Conservation (phyloP, 139 green algal species). For the Haematococcus sp. region DNA sequence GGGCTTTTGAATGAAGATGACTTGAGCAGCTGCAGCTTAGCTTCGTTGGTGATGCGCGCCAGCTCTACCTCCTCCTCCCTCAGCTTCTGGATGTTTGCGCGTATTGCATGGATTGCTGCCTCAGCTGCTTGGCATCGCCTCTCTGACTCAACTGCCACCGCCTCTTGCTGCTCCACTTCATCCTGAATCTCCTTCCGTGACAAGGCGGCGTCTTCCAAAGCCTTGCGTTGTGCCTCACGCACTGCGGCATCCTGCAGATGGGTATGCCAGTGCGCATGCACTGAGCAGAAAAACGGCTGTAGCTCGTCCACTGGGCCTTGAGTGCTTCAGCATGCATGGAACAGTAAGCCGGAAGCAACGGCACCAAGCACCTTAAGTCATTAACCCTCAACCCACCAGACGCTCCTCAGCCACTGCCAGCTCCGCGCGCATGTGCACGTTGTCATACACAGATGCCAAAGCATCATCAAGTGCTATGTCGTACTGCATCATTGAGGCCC, state of each 20-base stretch:
- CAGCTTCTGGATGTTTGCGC: conserved; percentile 22
- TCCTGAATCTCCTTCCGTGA: conserved; percentile 40
- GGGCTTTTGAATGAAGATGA: neutral
- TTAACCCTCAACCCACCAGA: too few relatives aligned
- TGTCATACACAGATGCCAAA: conserved; percentile 50
- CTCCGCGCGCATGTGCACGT: conserved; percentile 56
- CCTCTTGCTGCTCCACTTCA: conserved; percentile 32
- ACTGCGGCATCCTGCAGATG: conserved; percentile 19
- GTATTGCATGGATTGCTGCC: neutral
- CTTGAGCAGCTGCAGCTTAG: neutral
- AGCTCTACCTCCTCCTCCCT: conserved; percentile 26
- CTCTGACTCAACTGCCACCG: conserved; percentile 14
- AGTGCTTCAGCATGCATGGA: too few relatives aligned
- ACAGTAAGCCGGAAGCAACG: too few relatives aligned
- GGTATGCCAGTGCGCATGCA: too few relatives aligned
- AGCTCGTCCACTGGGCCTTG: too few relatives aligned
- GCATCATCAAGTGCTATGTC: conserved; percentile 53
- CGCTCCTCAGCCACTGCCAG: conserved; percentile 41
- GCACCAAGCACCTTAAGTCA: too few relatives aligned
- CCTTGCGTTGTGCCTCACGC: conserved; percentile 24
- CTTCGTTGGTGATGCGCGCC: neutral
- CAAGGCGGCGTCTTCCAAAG: conserved; percentile 18
- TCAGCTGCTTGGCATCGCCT: neutral
- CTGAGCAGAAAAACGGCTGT: too few relatives aligned
- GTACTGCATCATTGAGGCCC: conserved; percentile 23